Percentiles rank a stretch among this genome's conserved stretches.
These are phyloP conservation scores for Fusarium hainanense DNA, from an alignment of 2,329 filamentous ascomycete genomes.

Conservation along the genomic window DNA sequence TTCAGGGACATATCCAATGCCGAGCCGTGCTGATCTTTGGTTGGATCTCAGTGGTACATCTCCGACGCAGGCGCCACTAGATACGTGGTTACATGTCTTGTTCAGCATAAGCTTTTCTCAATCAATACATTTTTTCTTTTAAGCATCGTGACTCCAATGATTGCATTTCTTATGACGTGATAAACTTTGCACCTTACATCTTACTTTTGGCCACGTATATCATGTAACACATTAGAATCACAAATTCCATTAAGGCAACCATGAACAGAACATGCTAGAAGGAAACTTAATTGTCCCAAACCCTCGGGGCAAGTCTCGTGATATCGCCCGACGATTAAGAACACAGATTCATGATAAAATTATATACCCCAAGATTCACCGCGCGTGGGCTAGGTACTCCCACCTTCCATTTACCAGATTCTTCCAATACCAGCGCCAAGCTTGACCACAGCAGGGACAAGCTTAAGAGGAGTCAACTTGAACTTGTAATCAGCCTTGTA, in stretches of 20 bases:
- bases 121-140: not conserved
- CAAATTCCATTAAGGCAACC: not conserved
- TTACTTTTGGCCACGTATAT: not conserved
- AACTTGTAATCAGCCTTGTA: conserved; percentile 61
- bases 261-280: not conserved
- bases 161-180: not conserved
- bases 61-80: not conserved
- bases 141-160: not conserved
- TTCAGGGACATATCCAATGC: not conserved
- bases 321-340: no score
- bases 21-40: not conserved
- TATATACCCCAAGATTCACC: not conserved
- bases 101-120: not conserved
- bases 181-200: not conserved
- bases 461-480: conserved; percentile 57
- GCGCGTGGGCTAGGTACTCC: no score
- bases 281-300: not conserved
- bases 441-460: conserved; percentile 56
- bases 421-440: conserved; percentile 60
- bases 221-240: not conserved
- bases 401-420: conserved; percentile 35
- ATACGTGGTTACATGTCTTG: not conserved
- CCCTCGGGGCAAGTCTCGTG: not conserved
- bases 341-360: not conserved
- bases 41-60: not conserved